Conservation (phyloP, 1,284 basidiomycete genomes). For the Omphalotus olearius region DNA sequence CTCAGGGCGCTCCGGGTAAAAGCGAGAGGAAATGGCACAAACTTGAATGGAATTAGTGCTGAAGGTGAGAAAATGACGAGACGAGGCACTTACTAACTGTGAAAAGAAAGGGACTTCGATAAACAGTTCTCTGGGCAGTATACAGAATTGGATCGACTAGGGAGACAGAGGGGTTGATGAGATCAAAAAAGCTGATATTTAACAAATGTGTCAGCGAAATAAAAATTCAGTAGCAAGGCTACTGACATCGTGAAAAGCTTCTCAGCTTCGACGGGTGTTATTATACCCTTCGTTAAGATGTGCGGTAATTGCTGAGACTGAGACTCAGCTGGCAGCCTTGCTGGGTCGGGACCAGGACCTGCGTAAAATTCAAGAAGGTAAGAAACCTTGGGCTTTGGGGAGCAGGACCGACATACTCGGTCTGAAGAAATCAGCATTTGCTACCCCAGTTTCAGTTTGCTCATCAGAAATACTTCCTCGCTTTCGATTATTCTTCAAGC, state of each 20-base stretch:
- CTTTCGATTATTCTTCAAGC: slow-evolving; percentile 41
- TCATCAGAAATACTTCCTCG: slow-evolving; percentile 42
- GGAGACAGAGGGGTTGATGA: slow-evolving; percentile 70
- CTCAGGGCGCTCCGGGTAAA: slow-evolving; percentile 58
- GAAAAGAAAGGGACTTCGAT: slow-evolving; percentile 76
- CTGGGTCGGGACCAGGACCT: slow-evolving; percentile 43
- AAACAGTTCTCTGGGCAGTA: slow-evolving; percentile 67
- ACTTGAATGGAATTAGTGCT: slow-evolving; percentile 36
- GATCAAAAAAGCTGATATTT: slow-evolving; percentile 63
- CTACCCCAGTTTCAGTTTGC: slow-evolving; percentile 52
- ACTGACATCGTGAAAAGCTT: slow-evolving; percentile 75
- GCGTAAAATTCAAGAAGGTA: slow-evolving; percentile 8
- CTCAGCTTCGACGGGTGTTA: slow-evolving; percentile 70
- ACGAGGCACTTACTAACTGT: slow-evolving; percentile 63
- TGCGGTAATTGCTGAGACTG: slow-evolving; percentile 52
- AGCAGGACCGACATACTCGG: slow-evolving; percentile 40
- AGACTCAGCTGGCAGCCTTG: slow-evolving; percentile 23
- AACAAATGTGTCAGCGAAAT: slow-evolving; percentile 7
- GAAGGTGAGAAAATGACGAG: neutral
- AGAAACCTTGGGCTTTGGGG: neutral
- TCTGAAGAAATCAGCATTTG: slow-evolving; percentile 60
- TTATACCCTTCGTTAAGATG: slow-evolving; percentile 66
- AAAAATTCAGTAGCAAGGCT: neutral
- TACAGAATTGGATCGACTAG: slow-evolving; percentile 74
- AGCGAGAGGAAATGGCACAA: slow-evolving; percentile 74